phyloP scores from a whole-genome alignment of 2,329 filamentous ascomycete genomes.

The Dothidotthia symphoricarpi region DNA sequence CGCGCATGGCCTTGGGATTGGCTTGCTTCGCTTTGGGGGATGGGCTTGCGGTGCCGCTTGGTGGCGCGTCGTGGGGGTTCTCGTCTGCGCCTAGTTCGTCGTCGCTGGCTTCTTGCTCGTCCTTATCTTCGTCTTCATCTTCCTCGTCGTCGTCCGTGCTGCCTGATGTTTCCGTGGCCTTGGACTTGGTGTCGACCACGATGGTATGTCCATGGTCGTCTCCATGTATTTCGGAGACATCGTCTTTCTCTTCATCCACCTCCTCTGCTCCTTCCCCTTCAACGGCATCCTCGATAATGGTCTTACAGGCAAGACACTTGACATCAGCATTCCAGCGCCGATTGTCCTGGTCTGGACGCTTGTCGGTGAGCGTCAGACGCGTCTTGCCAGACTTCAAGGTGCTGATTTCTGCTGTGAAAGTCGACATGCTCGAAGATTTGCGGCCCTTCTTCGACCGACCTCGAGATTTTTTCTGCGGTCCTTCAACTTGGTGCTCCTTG shows the following conservation, averaged over 20 bases:
- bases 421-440: neutral
- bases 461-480: conserved; percentile 1
- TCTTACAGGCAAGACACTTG: conserved; percentile 20
- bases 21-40: no score
- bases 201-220: neutral
- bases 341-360: conserved; percentile 5
- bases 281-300: conserved; percentile 14
- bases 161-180: neutral
- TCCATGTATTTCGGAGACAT: neutral
- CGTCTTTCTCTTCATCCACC: neutral
- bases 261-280: conserved; percentile 4
- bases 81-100: no score
- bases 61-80: no score
- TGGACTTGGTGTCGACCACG: neutral
- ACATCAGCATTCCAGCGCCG: conserved; percentile 16
- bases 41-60: no score
- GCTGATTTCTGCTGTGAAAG: conserved; percentile 10
- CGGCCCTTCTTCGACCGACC: conserved; percentile 1
- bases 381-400: conserved; percentile 3
- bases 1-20: no score
- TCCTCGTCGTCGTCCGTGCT: neutral
- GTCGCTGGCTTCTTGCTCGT: no score
- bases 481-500: no score
- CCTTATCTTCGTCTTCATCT: neutral
- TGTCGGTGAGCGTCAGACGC: conserved; percentile 20